These are phyloP conservation scores for Wickerhamomyces queroliae DNA, from an alignment of 805 yeast species.

Conservation along the genomic window DNA sequence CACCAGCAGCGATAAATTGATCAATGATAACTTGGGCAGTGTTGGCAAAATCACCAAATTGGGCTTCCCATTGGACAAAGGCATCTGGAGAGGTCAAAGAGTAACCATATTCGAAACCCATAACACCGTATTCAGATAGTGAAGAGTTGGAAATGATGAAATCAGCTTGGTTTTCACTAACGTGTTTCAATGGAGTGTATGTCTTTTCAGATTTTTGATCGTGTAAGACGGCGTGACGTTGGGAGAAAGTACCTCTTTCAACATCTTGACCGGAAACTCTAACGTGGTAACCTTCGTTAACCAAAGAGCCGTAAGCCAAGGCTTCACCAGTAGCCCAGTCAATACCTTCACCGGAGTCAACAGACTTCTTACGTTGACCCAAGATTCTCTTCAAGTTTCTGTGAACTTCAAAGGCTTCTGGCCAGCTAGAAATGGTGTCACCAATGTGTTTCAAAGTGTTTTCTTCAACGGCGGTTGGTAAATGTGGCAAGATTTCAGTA, in stretches of 20 bases:
- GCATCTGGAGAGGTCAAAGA: slow-evolving; percentile 97
- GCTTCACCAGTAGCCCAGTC: slow-evolving; percentile 99
- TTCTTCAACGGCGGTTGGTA: slow-evolving; percentile 87
- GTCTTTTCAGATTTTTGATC: slow-evolving; percentile 85
- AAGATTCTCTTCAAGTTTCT: slow-evolving; percentile 94
- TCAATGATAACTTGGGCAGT: slow-evolving; percentile 97
- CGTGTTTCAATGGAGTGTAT: slow-evolving; percentile 79
- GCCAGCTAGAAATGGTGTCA: slow-evolving; percentile 71
- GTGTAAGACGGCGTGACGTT: slow-evolving; percentile 97
- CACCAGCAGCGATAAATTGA: slow-evolving; percentile 95
- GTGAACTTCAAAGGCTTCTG: slow-evolving; percentile 84
- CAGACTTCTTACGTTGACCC: slow-evolving; percentile 78
- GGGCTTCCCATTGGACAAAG: slow-evolving; percentile 98
- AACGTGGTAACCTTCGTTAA: slow-evolving; percentile 90
- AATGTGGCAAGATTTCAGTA: slow-evolving; percentile 90
- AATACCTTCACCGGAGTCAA: slow-evolving; percentile 86
- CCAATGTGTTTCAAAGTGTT: slow-evolving; percentile 74
- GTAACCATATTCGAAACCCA: slow-evolving; percentile 99
- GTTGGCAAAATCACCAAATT: slow-evolving; percentile 99
- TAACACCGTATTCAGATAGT: slow-evolving; percentile 96
- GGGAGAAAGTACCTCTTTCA: slow-evolving; percentile 99
- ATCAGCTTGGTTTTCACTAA: slow-evolving; percentile 76
- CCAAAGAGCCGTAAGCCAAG: slow-evolving; percentile 90
- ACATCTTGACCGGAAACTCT: slow-evolving; percentile 99
- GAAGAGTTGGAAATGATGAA: slow-evolving; percentile 92